Percentiles rank a stretch among this genome's conserved stretches.
These are phyloP conservation scores for Amanita jacksonii DNA, from an alignment of 768 basidiomycete genomes.

Conservation along the genomic window DNA sequence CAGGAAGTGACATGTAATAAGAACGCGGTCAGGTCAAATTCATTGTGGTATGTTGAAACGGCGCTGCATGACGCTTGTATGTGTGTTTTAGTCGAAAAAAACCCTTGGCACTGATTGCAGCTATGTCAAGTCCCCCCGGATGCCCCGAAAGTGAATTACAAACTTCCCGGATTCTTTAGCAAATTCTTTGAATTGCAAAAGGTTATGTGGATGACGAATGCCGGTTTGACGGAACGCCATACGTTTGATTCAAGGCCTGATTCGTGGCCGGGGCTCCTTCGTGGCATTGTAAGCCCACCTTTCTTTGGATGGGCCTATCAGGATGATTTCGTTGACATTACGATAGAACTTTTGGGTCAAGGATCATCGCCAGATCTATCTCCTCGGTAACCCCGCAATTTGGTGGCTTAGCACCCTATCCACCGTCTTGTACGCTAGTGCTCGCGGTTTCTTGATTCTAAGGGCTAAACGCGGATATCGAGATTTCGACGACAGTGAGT, in stretches of 20 bases:
- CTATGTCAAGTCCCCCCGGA: slow-evolving; percentile 48
- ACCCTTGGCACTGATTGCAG: background rate
- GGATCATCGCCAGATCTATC: slow-evolving; percentile 90
- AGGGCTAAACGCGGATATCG: slow-evolving; percentile 85
- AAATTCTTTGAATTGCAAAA: slow-evolving; percentile 90
- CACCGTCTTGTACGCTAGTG: slow-evolving; percentile 53
- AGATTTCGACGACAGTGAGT: slow-evolving; percentile 83
- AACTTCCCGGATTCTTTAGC: slow-evolving; percentile 75
- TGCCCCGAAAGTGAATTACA: slow-evolving; percentile 84
- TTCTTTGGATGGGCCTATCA: slow-evolving; percentile 4
- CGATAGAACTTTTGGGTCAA: slow-evolving; percentile 96
- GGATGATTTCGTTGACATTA: no score
- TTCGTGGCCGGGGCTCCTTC: slow-evolving; percentile 81
- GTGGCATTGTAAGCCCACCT: slow-evolving; percentile 72
- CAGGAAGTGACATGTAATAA: slow-evolving; percentile 99
- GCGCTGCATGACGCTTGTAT: slow-evolving; percentile 66
- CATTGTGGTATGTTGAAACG: slow-evolving; percentile 92
- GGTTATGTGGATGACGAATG: slow-evolving; percentile 98
- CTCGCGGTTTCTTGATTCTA: slow-evolving; percentile 75
- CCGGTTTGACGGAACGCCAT: slow-evolving; percentile 91
- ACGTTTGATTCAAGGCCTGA: slow-evolving; percentile 91
- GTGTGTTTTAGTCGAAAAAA: slow-evolving; percentile 4
- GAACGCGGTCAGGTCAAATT: slow-evolving; percentile 84
- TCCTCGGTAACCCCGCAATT: slow-evolving; percentile 88
- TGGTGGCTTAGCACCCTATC: slow-evolving; percentile 84